Evolutionary conservation across 1,139 yeast species (phyloP).

Genomic region (Candida sp.): DNA sequence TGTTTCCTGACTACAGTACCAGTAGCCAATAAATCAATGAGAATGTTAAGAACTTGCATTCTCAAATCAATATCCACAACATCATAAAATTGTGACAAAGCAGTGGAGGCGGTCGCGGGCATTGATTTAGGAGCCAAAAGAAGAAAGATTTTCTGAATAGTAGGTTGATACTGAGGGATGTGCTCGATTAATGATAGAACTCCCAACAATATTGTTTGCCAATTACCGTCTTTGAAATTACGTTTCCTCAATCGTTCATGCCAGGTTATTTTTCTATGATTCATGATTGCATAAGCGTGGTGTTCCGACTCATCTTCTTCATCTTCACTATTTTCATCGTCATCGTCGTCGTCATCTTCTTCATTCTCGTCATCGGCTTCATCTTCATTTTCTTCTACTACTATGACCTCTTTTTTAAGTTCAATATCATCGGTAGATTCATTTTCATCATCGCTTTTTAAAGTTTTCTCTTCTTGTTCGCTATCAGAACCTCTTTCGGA

Average conservation of each 20-base stretch:
- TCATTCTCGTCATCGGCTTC: slow-evolving; percentile 21
- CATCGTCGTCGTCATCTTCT: slow-evolving; percentile 13
- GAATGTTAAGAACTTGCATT: slow-evolving; percentile 49
- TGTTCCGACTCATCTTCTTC: slow-evolving; percentile 26
- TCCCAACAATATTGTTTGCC: slow-evolving; percentile 80
- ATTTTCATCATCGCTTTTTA: slow-evolving; percentile 26
- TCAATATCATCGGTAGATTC: slow-evolving; percentile 9
- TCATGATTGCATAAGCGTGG: slow-evolving; percentile 55
- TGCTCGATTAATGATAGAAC: slow-evolving; percentile 60
- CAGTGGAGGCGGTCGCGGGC: slow-evolving; percentile 47
- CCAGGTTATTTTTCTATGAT: slow-evolving; percentile 69
- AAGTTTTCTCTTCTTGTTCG: slow-evolving; percentile 15
- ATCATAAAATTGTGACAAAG: slow-evolving; percentile 48
- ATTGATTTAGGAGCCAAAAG: slow-evolving; percentile 55
- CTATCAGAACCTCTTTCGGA: slow-evolving; percentile 22
- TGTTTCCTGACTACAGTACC: slow-evolving; percentile 59
- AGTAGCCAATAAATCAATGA: slow-evolving; percentile 55
- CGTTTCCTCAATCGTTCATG: slow-evolving; percentile 72
- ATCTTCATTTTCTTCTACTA: slow-evolving; percentile 14
- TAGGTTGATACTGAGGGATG: slow-evolving; percentile 49
- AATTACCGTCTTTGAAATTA: slow-evolving; percentile 77
- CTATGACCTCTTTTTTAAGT: slow-evolving; percentile 13
- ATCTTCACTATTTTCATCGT: slow-evolving; percentile 11
- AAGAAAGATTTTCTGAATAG: slow-evolving; percentile 45
- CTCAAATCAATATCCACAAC: slow-evolving; percentile 47